These are phyloP conservation scores for Prunus fruticosa DNA, from an alignment of 306 rosid genomes.

Conservation along the genomic window DNA sequence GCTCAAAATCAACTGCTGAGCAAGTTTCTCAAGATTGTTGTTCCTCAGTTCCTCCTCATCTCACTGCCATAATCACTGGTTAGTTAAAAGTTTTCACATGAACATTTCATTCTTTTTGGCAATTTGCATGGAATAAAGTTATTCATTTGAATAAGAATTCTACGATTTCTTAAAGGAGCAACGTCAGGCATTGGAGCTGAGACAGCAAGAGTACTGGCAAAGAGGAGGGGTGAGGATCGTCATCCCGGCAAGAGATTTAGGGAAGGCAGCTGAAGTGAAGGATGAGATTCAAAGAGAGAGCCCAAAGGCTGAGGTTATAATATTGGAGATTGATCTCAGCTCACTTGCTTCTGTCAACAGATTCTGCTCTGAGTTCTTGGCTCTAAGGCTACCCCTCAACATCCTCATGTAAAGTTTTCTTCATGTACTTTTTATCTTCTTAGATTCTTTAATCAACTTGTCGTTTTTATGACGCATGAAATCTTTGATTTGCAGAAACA, in stretches of 20 bases:
- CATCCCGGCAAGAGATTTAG: conserved; percentile 76
- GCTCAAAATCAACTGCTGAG: conserved; percentile 93
- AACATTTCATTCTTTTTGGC: too few relatives aligned
- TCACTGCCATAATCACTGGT: conserved; percentile 88
- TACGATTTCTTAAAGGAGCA: conserved; percentile 43
- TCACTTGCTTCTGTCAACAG: conserved; percentile 75
- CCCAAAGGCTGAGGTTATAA: conserved; percentile 69
- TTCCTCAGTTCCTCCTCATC: conserved; percentile 34
- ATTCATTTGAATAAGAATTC: too few relatives aligned
- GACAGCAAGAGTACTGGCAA: conserved; percentile 89
- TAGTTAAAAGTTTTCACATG: not conserved
- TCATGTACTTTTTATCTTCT: conserved; percentile 11
- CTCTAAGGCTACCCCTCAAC: conserved; percentile 70
- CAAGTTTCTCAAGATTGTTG: conserved; percentile 59
- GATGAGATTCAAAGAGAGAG: conserved; percentile 55
- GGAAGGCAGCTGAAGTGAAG: conserved; percentile 60
- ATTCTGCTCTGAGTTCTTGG: conserved; percentile 65
- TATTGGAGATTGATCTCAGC: conserved; percentile 84
- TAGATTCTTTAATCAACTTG: not conserved
- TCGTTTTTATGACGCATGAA: not conserved
- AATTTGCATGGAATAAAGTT: not conserved
- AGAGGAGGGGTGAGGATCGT: conserved; percentile 90
- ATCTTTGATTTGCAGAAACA: conserved; percentile 58
- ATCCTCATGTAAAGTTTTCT: conserved; percentile 60
- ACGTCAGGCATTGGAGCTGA: conserved; percentile 94